phyloP scores from a whole-genome alignment of 1,284 basidiomycete genomes.

The Takashimella koratensis region DNA sequence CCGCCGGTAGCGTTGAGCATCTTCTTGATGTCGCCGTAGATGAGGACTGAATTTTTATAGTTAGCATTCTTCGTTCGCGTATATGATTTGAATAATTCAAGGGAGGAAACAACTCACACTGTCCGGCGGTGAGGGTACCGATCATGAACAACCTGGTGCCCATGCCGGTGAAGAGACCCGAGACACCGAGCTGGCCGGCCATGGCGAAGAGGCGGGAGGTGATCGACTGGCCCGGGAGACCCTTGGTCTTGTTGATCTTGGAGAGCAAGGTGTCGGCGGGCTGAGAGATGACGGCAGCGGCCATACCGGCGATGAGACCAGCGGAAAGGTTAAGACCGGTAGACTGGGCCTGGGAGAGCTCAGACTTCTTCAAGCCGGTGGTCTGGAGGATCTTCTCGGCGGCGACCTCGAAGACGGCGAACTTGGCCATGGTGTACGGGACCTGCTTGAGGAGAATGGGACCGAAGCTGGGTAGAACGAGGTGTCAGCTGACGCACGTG shows the following conservation, averaged over 20 bases:
- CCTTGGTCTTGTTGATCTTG: conserved; percentile 61
- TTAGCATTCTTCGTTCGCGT: too few relatives aligned
- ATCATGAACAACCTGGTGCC: conserved; percentile 51
- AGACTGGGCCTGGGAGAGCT: conserved; percentile 46
- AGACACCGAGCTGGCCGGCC: conserved; percentile 52
- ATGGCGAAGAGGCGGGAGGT: conserved; percentile 53
- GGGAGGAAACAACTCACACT: conserved; percentile 51
- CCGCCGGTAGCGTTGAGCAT: conserved; percentile 53
- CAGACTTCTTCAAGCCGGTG: conserved; percentile 53
- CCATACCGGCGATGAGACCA: conserved; percentile 57
- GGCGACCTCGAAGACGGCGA: conserved; percentile 53
- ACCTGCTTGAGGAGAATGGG: conserved; percentile 59
- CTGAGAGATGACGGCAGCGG: conserved; percentile 59
- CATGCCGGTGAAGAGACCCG: conserved; percentile 56
- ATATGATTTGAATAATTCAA: too few relatives aligned
- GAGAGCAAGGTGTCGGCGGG: conserved; percentile 56
- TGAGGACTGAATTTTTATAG: conserved; percentile 45
- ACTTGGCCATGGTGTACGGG: conserved; percentile 57
- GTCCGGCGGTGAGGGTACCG: conserved; percentile 56
- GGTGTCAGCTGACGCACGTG: not conserved
- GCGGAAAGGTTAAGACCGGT: conserved; percentile 51
- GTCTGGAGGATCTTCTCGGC: conserved; percentile 52
- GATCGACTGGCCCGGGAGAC: conserved; percentile 54
- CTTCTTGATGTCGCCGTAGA: conserved; percentile 54
- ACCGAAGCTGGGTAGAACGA: conserved; percentile 53